Evolutionary conservation across 1,284 basidiomycete genomes (phyloP), one percentile per base, ranked within the genome.

Genomic region (Trichosporon inkin): DNA sequence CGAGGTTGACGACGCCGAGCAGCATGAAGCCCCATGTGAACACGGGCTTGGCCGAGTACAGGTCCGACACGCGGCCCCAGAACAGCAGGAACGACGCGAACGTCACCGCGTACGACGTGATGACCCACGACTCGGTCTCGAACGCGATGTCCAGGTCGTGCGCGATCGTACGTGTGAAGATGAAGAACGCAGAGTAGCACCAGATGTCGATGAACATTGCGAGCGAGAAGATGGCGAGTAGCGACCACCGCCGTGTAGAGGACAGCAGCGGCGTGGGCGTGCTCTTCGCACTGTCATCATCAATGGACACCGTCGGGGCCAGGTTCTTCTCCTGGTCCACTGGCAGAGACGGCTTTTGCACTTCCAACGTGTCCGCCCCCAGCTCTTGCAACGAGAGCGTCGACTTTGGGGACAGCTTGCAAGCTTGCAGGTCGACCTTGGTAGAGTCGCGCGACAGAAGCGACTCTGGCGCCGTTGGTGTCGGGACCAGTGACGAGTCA

Each of bases 41-140:
- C 52, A 75, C 71, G 1, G 62, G 59, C 35, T 67, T 71, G 11
- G 74, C 66, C 0, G 68, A 68, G 65, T 69, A 75, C 11, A 75
- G 61, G 57, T 76, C 74, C 11, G 69, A 55, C 0, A 75, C 67
- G 19, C 72, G 67, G 8, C 74, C 74, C 68, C 70, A 73, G 62
- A 71, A 63, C 19, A 73, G 63, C 10, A 71, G 64, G 62, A 73
- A 73, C 1, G 72, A 62, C 0, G 75, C 67, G 41, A 78, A 78
- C 0, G 74, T 73, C 16, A 76, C 69, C 0, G 69, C 60, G 61
- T 75, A 78, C 2, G 69, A 58, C 6, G 68, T 74, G 61, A 65
- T 65, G 34, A 62, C 53, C 64, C 64, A 65, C 13, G 53, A 53
- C 51, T 64, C 59, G 40, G 64, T 58, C 16, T 28, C 41, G 49